Evolutionary conservation across 345 rosid genomes (phyloP).

Genomic region (Lumnitzera littorea): DNA sequence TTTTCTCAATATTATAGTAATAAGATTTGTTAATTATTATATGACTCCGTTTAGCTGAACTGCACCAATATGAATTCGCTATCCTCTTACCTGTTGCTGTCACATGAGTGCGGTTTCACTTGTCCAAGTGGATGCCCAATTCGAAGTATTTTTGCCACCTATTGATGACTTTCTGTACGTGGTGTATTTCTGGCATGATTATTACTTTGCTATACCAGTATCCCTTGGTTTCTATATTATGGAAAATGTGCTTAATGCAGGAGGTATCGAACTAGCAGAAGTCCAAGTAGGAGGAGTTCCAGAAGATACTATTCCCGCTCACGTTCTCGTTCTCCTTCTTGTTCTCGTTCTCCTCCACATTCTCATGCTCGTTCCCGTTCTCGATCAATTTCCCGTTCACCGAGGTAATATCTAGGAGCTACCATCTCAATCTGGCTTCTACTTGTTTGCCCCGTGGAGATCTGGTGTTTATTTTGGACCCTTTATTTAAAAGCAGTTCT

Average conservation of each 20-base stretch:
- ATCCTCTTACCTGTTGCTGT: neutral
- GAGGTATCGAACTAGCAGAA: slow-evolving; percentile 51
- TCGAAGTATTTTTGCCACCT: neutral
- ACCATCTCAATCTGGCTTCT: neutral
- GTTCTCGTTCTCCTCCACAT: slow-evolving; percentile 31
- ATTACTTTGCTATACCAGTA: neutral
- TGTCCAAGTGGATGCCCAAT: neutral
- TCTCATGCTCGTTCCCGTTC: slow-evolving; percentile 32
- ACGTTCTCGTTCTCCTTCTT: slow-evolving; percentile 27
- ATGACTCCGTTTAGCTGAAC: too few relatives aligned
- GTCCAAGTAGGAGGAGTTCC: slow-evolving; percentile 53
- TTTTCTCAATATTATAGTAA: too few relatives aligned
- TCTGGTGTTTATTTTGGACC: slow-evolving; percentile 7
- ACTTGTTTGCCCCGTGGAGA: neutral
- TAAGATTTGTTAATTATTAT: too few relatives aligned
- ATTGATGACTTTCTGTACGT: neutral
- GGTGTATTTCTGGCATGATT: neutral
- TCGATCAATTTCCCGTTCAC: slow-evolving; percentile 45
- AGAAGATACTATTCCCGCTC: slow-evolving; percentile 49
- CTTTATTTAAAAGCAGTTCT: neutral
- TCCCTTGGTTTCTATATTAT: neutral
- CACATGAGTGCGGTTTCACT: neutral
- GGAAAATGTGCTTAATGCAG: slow-evolving; percentile 18
- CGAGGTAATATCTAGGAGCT: slow-evolving; percentile 33
- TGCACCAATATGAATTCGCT: too few relatives aligned